Evolutionary conservation across 2,329 filamentous ascomycete genomes (phyloP), one percentile per base, ranked within the genome.

Genomic region (Aspergillus versicolor): DNA sequence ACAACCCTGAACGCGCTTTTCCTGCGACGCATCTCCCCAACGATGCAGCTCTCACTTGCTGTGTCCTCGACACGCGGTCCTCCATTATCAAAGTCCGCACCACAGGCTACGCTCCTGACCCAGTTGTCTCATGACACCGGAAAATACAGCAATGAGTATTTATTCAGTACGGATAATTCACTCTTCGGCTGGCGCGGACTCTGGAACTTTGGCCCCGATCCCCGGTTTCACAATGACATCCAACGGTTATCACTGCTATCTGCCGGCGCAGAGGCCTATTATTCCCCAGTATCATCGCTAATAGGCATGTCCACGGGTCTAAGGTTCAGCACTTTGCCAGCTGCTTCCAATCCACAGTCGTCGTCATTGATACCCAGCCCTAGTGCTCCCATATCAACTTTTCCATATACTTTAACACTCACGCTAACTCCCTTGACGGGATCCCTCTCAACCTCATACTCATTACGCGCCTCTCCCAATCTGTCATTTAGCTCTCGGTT

Each of bases 401-500:
- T 95, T 52, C 94, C 94, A 2, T 87, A 97, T 66, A 96, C 92
- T 7, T 91, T 96, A 68, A 97, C 94, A 1, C 78, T 97, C 66
- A 97, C 93, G 7, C 75, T 97, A 48, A 97, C 96, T 65, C 94
- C 94, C 4, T 80, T 99, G 48, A 97, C 97, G 85, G 94, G 94
- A 17, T 96, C 91, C 69, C 82, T 99, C 58, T 92, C 89, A 56
- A 91, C 92, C 37, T 96, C 87, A 15, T 99, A 99, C 72, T 90
- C 94, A 0, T 90, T 97, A 47, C 89, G 91, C 68, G 93, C 93
- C 2, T 91, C 91, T 3, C 84, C 84, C 34, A 86, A 91, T 67
- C 85, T 96, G 64, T 90, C 91, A 11, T 83, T 99, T 49, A 94
- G 92, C 62, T 95, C 92, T 21, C 87, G 89, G 49, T 93, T 97